phyloP scores from a whole-genome alignment of 768 basidiomycete species.

The Lactarius akahatsu region DNA sequence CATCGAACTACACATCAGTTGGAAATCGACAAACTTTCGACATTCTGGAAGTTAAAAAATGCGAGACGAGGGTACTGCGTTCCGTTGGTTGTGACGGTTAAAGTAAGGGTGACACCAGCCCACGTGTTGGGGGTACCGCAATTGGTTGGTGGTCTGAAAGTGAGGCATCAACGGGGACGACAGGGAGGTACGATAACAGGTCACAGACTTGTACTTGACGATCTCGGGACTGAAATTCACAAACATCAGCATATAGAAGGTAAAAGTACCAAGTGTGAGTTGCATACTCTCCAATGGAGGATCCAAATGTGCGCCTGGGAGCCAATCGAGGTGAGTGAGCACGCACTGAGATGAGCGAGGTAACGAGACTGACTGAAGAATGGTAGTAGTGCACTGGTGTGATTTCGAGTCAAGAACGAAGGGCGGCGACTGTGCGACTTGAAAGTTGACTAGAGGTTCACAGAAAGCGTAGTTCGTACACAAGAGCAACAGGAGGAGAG shows the following conservation, averaged over 20 bases:
- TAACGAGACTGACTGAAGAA: constrained; percentile 52
- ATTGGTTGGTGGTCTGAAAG: constrained; percentile 63
- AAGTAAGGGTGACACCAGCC: constrained; percentile 73
- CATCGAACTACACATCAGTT: no score
- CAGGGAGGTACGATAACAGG: not conserved
- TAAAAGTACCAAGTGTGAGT: not conserved
- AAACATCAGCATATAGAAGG: not conserved
- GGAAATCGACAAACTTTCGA: no score
- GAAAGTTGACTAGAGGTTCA: constrained; percentile 53
- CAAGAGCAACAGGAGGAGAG: no score
- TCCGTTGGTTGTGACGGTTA: constrained; percentile 76
- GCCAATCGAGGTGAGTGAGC: not conserved
- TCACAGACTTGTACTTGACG: constrained; percentile 56
- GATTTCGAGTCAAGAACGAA: constrained; percentile 49
- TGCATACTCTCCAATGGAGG: constrained; percentile 64
- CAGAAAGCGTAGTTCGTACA: constrained; percentile 18
- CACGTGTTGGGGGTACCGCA: constrained; percentile 71
- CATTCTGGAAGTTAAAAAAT: constrained; percentile 36
- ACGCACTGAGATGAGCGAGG: constrained; percentile 7
- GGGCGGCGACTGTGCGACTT: constrained; percentile 70
- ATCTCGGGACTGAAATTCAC: constrained; percentile 50
- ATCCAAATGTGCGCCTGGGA: constrained; percentile 65
- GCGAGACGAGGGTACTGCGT: constrained; percentile 73
- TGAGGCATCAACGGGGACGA: not conserved
- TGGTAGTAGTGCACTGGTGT: constrained; percentile 56